phyloP scores from a whole-genome alignment of 2,329 filamentous ascomycete species.

The Ceratocystis variospora region DNA sequence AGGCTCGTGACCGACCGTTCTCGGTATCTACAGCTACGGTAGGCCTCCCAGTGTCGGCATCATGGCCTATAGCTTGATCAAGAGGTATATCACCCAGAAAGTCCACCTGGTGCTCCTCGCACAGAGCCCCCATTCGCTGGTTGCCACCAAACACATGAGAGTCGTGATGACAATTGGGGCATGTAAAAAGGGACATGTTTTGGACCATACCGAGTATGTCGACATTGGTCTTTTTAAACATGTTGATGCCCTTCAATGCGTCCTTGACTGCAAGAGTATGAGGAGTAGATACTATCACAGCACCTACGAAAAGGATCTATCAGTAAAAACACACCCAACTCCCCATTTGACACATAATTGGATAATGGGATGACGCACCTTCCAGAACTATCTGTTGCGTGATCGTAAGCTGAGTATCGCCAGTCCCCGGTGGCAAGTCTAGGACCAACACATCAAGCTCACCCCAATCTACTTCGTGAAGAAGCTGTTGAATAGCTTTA shows the following conservation, averaged over 20 bases:
- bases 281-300: slow-evolving; percentile 81
- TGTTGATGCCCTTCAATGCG: slow-evolving; percentile 77
- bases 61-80: slow-evolving; percentile 71
- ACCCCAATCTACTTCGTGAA: slow-evolving; percentile 92
- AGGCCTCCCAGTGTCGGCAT: slow-evolving; percentile 75
- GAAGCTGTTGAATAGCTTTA: slow-evolving; percentile 87
- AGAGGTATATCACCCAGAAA: slow-evolving; percentile 81
- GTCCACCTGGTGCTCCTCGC: slow-evolving; percentile 57
- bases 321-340: not conserved
- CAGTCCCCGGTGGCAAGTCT: slow-evolving; percentile 85
- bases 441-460: slow-evolving; percentile 77
- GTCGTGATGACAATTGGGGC: slow-evolving; percentile 60
- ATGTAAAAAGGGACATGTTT: slow-evolving; percentile 79
- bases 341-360: not conserved
- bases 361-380: slow-evolving; percentile 33
- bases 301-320: slow-evolving; percentile 33
- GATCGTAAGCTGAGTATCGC: slow-evolving; percentile 92
- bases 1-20: slow-evolving; percentile 57
- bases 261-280: slow-evolving; percentile 88
- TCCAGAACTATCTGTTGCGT: slow-evolving; percentile 86
- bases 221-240: slow-evolving; percentile 77
- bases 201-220: slow-evolving; percentile 77
- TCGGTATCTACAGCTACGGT: slow-evolving; percentile 78
- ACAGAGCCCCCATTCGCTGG: slow-evolving; percentile 53
- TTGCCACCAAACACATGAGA: slow-evolving; percentile 61